Conservation (phyloP, 768 basidiomycete genomes). For the Kwoniella newhampshirensis region DNA sequence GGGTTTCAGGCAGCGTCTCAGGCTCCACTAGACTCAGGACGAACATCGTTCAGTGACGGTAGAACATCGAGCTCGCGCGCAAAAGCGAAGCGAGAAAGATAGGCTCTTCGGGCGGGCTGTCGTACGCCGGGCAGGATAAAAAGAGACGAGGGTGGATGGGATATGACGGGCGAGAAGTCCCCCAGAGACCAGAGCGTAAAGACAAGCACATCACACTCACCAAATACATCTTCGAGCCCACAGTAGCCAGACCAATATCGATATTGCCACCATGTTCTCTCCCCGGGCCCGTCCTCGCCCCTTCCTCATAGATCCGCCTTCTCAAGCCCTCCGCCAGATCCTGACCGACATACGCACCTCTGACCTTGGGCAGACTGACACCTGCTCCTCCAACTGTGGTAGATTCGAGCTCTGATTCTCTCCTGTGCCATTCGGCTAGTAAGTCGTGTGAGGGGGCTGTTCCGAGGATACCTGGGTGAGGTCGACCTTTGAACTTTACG, state of each 20-base stretch:
- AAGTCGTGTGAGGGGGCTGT: conserved; percentile 73
- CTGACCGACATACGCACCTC: conserved; percentile 70
- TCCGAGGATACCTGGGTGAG: conserved; percentile 69
- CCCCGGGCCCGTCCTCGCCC: conserved; percentile 72
- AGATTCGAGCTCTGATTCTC: conserved; percentile 64
- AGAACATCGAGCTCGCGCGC: too few species aligned
- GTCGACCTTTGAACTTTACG: conserved; percentile 73
- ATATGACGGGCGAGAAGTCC: too few species aligned
- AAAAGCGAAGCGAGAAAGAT: too few species aligned
- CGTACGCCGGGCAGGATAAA: too few species aligned
- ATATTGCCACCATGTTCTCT: conserved; percentile 71
- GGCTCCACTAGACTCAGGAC: too few species aligned
- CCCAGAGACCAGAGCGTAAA: background rate
- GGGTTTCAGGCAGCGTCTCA: too few species aligned
- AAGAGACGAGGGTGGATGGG: too few species aligned
- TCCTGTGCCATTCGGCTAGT: conserved; percentile 71
- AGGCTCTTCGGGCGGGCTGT: too few species aligned
- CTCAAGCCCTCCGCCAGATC: conserved; percentile 58
- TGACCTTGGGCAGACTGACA: conserved; percentile 60
- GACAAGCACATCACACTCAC: conserved; percentile 17
- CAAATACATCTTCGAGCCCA: conserved; percentile 34
- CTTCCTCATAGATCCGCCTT: conserved; percentile 64
- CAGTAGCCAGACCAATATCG: conserved; percentile 68
- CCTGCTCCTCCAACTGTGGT: conserved; percentile 6
- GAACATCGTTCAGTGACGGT: background rate